Evolutionary conservation across 495 filamentous ascomycete genomes (phyloP), one percentile per base, ranked within the genome.

Genomic region (Penicillium coprophilum): DNA sequence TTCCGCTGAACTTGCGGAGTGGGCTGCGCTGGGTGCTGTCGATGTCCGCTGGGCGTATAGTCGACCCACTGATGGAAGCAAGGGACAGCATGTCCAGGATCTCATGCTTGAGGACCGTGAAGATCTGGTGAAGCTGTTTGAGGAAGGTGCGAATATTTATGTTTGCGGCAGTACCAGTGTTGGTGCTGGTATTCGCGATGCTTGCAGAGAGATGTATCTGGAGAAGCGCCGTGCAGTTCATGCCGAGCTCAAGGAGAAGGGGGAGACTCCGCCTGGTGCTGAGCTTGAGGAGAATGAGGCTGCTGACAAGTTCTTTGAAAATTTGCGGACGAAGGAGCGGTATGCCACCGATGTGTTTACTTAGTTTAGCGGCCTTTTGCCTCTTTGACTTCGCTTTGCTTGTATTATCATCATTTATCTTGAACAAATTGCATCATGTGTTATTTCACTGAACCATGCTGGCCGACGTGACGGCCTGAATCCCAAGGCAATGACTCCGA

Each of bases 271-370:
- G 28, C 69, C 70, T 24, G 73, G 65, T 15, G 70, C 72, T 55
- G 74, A 79, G 24, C 70, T 80, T 55, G 70, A 71, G 41, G 70
- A 76, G 34, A 65, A 72, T 31, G 57, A 61, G 32, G 75, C 71
- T 24, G 64, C 62, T 63, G 71, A 77, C 61, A 83, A 77, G 81
- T 87, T 85, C 68, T 77, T 72, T 40, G 70, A 84, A 53, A 66
- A 67, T 11, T 56, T 87, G 54, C 73, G 79, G 66, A 82, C 68
- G 17, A 65, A 87, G 59, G 79, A 81, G 65, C 65, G 87, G 58
- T 89, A 84, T 77, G 84, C 84, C 28, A 85, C 78, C 15, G 86
- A 89, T 75, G 84, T 88, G 39, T 90, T 89, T 76, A 67, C 71
- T 28, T 74, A 56, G 23, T 6, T 49, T 32, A 43, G 20, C 28